Conservation (phyloP, 305 asterid genomes). For the Striga hermonthica region DNA sequence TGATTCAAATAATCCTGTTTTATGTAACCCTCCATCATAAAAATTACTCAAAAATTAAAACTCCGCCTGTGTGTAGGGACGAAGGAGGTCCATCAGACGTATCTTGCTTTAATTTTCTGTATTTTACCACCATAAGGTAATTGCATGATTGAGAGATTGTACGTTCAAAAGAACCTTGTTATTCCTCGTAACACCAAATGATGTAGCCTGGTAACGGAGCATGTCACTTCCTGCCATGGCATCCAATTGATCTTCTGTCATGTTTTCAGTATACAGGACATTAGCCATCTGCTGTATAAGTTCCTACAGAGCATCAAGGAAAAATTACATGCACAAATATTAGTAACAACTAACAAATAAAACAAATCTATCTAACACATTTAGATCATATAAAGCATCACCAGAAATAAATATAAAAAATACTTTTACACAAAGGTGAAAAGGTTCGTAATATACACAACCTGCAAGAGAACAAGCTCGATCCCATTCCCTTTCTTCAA, state of each 20-base stretch:
- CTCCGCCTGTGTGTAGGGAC: not conserved
- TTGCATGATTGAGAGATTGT: not conserved
- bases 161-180: constrained; percentile 62
- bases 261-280: constrained; percentile 96
- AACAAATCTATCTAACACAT: constrained; percentile 54
- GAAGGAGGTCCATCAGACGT: not conserved
- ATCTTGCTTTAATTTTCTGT: not conserved
- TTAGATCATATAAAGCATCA: constrained; percentile 44
- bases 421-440: constrained; percentile 17
- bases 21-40: constrained; percentile 11
- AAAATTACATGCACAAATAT: constrained; percentile 31
- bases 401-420: constrained; percentile 28
- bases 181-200: constrained; percentile 86
- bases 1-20: not conserved
- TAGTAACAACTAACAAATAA: constrained; percentile 21
- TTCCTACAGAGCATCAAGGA: constrained; percentile 59
- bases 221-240: constrained; percentile 99
- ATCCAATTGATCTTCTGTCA: constrained; percentile 98
- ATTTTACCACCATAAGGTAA: not conserved
- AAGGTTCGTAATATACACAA: constrained; percentile 30
- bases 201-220: constrained; percentile 97
- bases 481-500: constrained; percentile 96
- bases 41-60: not conserved
- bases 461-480: constrained; percentile 98
- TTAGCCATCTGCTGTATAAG: constrained; percentile 99